Evolutionary conservation across 768 basidiomycete species (phyloP), one percentile per base, ranked within the genome.

Genomic region (Hydnomerulius pinastri): DNA sequence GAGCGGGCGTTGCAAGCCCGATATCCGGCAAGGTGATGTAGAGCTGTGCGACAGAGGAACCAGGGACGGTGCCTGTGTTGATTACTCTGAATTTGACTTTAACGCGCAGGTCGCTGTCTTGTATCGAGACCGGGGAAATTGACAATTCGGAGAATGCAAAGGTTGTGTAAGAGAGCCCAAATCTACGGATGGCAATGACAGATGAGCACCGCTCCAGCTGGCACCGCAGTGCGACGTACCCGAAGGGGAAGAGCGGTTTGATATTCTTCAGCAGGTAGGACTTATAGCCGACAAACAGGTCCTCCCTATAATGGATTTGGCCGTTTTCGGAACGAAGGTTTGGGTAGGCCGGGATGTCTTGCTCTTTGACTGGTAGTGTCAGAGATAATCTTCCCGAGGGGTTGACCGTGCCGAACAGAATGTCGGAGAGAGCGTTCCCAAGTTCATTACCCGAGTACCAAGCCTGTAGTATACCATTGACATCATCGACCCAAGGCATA

Each of bases 331-430:
- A 79, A 20, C 70, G 73, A 56, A 77, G 74, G 64, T 84, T 84
- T 33, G 78, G 65, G 61, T 78, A 76, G 6, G 85, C 78, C 1
- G 87, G 82, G 30, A 81, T 78, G 63, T 89, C 87, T 57, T 84
- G 74, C 27, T 80, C 71, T 17, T 76, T 12, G 9, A 39, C 37
- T 24, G 87, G 86, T 55, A 90, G 86, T 4, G 88, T 90, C 63
- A 86, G 90, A 1, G 88, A 86, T 13, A 90, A 66, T 23, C 82
- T 73, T 8, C 83, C 87, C 18, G 81, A 81, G 0, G 87, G 86
- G 58, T 86, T 89, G 68, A 77, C 81, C 23, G 69, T 71, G 3
- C 89, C 89, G 54, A 82, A 91, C 0, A 90, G 69, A 3, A 91
- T 76, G 56, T 90, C 88, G 2, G 77, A 76, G 15, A 91, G 68